Percentiles rank a stretch among this genome's conserved stretches.
These are phyloP conservation scores for Boletus patriciae DNA, from an alignment of 768 basidiomycete species.

Conservation along the genomic window DNA sequence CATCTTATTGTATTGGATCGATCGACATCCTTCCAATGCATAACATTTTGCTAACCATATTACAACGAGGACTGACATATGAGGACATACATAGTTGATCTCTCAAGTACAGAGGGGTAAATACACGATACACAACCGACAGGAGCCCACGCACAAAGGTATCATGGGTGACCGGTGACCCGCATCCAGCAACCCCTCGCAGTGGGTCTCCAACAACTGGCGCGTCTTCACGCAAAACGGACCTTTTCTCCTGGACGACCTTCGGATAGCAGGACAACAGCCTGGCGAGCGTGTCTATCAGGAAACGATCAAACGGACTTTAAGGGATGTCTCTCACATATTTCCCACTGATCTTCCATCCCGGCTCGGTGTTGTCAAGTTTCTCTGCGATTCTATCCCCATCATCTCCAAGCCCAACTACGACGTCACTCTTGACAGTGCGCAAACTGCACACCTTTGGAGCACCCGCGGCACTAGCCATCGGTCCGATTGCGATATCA, in stretches of 20 bases:
- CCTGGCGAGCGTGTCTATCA: slow-evolving; percentile 44
- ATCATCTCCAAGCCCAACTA: slow-evolving; percentile 75
- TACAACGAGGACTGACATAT: background rate
- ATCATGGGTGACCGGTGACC: background rate
- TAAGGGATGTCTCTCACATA: slow-evolving; percentile 58
- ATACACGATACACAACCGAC: background rate
- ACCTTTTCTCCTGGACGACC: slow-evolving; percentile 90
- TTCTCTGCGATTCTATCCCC: slow-evolving; percentile 72
- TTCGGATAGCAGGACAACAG: slow-evolving; percentile 83
- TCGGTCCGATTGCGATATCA: slow-evolving; percentile 86
- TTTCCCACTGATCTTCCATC: slow-evolving; percentile 98
- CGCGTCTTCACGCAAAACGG: slow-evolving; percentile 54
- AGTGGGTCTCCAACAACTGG: background rate
- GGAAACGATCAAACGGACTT: slow-evolving; percentile 1
- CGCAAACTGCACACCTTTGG: slow-evolving; percentile 84
- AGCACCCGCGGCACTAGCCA: slow-evolving; percentile 86
- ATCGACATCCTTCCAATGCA: background rate
- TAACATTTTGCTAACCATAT: background rate
- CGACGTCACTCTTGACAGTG: slow-evolving; percentile 95
- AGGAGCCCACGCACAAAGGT: background rate
- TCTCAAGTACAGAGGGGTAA: background rate
- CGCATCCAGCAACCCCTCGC: background rate
- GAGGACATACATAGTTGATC: slow-evolving; percentile 1
- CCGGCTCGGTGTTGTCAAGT: slow-evolving; percentile 82
- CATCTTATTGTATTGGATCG: background rate